Evolutionary conservation across 148 eudicot genomes (phyloP).

Genomic region (Camellia japonica): DNA sequence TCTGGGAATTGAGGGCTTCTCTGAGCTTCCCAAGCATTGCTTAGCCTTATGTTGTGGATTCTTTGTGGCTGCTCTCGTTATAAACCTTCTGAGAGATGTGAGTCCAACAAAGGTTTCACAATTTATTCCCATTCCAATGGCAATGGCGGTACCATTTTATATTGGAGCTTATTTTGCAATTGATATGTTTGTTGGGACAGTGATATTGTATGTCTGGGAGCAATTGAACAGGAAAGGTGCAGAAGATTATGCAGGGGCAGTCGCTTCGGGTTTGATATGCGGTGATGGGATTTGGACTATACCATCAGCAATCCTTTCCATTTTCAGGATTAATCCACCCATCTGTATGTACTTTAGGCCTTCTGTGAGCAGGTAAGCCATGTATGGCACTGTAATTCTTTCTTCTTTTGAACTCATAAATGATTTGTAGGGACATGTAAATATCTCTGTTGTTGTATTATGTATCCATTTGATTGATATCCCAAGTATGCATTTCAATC

Average conservation of each 20-base stretch:
- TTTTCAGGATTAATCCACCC: conserved; percentile 51
- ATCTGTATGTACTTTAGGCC: conserved; percentile 58
- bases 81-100: conserved; percentile 49
- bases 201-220: conserved; percentile 46
- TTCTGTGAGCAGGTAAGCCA: conserved; percentile 16
- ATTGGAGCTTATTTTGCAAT: conserved; percentile 68
- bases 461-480: background rate
- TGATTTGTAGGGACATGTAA: conserved; percentile 10
- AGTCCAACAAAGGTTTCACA: conserved; percentile 36
- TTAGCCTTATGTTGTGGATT: conserved; percentile 47
- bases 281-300: conserved; percentile 49
- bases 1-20: conserved; percentile 59
- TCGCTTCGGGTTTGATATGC: conserved; percentile 44
- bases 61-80: conserved; percentile 46
- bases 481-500: background rate
- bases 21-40: conserved; percentile 65
- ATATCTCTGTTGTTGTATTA: conserved; percentile 9
- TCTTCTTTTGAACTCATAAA: background rate
- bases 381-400: conserved; percentile 3
- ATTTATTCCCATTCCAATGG: conserved; percentile 65
- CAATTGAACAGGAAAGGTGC: conserved; percentile 35
- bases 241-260: conserved; percentile 51
- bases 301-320: conserved; percentile 51
- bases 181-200: conserved; percentile 67
- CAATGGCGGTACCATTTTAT: conserved; percentile 72